Percentiles rank a stretch among this genome's conserved stretches.
Evolutionary conservation across 306 rosid genomes (phyloP).

Genomic region (Styphnolobium japonicum): DNA sequence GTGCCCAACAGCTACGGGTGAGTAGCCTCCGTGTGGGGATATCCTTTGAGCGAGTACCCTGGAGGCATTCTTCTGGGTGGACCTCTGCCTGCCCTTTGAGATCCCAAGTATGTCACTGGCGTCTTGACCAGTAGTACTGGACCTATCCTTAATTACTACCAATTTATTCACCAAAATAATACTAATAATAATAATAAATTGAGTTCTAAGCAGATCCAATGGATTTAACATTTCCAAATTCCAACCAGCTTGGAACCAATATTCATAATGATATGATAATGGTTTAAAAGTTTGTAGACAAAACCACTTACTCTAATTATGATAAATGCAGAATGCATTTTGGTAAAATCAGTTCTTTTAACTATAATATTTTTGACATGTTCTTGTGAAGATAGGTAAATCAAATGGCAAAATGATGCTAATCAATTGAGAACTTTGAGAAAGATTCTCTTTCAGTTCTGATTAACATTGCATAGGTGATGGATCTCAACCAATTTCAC

Average conservation of each 20-base stretch:
- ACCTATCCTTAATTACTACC: too few species aligned
- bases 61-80: too few species aligned
- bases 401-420: neutral
- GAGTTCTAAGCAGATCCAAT: neutral
- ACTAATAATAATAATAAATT: too few species aligned
- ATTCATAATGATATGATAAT: neutral
- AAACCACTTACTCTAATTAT: neutral
- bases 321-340: neutral
- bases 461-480: constrained; percentile 7
- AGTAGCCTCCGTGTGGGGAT: too few species aligned
- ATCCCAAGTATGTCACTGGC: too few species aligned
- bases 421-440: neutral
- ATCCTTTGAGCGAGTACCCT: too few species aligned
- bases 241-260: constrained; percentile 14
- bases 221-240: neutral
- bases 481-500: neutral
- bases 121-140: too few species aligned
- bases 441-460: neutral
- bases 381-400: neutral
- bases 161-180: too few species aligned
- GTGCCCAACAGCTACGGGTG: too few species aligned
- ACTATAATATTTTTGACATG: neutral
- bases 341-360: constrained; percentile 16
- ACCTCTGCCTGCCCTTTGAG: too few species aligned
- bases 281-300: neutral